Conservation (phyloP, 1,139 yeast species). For the Candida glucosophila region DNA sequence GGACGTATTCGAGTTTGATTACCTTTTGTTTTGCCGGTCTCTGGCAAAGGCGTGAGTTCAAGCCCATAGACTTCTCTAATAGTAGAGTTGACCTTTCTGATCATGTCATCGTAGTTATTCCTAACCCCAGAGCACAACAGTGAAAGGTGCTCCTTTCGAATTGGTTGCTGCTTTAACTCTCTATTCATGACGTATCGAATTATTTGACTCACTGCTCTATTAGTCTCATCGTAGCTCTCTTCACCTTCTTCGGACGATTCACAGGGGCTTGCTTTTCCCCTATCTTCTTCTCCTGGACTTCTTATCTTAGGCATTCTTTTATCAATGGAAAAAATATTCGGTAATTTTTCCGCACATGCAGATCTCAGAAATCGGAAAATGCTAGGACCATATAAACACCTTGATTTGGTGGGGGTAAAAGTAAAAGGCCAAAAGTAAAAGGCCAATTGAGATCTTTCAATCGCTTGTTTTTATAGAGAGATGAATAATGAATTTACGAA, state of each 20-base stretch:
- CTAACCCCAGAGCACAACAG: constrained; percentile 10
- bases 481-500: too few relatives aligned
- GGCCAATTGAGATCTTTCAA: too few relatives aligned
- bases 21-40: constrained; percentile 1
- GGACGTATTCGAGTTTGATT: constrained; percentile 4
- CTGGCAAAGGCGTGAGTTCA: constrained; percentile 14
- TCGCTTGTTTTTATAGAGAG: too few relatives aligned
- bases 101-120: constrained; percentile 6
- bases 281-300: constrained; percentile 1
- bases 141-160: constrained; percentile 18
- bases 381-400: too few relatives aligned
- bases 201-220: constrained; percentile 6
- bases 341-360: too few relatives aligned
- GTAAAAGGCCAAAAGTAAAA: too few relatives aligned
- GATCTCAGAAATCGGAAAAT: too few relatives aligned
- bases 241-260: constrained; percentile 1
- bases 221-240: background rate
- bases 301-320: too few relatives aligned
- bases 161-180: constrained; percentile 16
- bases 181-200: constrained; percentile 17
- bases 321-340: too few relatives aligned
- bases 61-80: constrained; percentile 24
- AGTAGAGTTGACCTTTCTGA: constrained; percentile 4
- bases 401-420: too few relatives aligned
- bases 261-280: constrained; percentile 1